Percentiles rank a stretch among this genome's conserved stretches.
These are phyloP conservation scores for Plasmodium chabaudi DNA, from an alignment of 169 alveolate species.

Conservation along the genomic window DNA sequence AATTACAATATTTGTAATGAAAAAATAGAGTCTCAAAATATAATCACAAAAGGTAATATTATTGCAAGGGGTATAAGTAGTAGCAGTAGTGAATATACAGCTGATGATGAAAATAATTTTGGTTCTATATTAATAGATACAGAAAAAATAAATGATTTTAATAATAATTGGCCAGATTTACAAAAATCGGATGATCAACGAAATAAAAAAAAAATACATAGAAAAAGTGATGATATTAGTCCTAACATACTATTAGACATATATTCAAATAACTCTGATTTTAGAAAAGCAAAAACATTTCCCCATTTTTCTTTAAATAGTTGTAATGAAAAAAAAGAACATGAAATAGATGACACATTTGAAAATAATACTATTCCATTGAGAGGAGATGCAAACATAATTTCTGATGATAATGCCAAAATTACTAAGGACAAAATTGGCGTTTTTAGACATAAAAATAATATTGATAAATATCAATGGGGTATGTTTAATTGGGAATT, in stretches of 20 bases:
- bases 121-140: slow-evolving; percentile 8
- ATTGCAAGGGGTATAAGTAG: no score
- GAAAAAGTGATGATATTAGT: not conserved
- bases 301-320: not conserved
- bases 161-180: slow-evolving; percentile 9
- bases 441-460: no score
- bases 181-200: slow-evolving; percentile 15
- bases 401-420: no score
- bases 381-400: no score
- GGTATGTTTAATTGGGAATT: no score
- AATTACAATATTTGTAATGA: no score
- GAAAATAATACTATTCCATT: not conserved
- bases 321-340: slow-evolving; percentile 26
- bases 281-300: not conserved
- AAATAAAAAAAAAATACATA: not conserved
- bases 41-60: no score
- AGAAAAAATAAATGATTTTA: slow-evolving; percentile 41
- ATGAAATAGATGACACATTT: not conserved
- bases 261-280: slow-evolving; percentile 27
- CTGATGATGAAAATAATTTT: not conserved
- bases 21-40: no score
- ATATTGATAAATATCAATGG: no score
- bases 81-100: no score
- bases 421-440: no score
- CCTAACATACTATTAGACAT: slow-evolving; percentile 34